Base-by-base conservation (phyloP, 2,329 filamentous ascomycete genomes). In the Cryphonectria nitschkei region DNA sequence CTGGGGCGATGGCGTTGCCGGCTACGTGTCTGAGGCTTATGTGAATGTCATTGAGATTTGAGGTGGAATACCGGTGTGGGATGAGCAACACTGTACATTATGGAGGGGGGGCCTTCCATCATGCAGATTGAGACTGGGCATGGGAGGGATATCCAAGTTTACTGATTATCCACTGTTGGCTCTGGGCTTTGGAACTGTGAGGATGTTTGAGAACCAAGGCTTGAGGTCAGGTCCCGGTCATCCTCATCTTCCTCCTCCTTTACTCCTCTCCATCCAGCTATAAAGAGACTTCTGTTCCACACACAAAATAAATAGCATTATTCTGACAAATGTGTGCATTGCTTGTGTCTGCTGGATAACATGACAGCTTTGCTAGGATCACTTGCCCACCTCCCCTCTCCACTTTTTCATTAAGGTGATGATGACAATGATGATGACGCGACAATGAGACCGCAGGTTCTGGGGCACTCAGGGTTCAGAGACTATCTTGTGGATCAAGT, bases 131-230 rank as follows among this genome's bases (percentile, higher is more conserved):
- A 39, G 58, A 39, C 32, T 19, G 22, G 58, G 32, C 32, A n/a
- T 26, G 32, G 58, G 34, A 61, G 16, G 32, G 32, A 61, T 22
- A 11, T 61, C 16, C 32, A 61, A 34, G 32, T 39, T 39, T 61
- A 11, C 39, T 32, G 16, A 32, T 39, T 11, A 37, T 34, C 16
- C 56, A 29, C 16, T 89, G 89, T 89, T 6, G 89, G 34, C 22
- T 62, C 16, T 41, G 16, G 60, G 37, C 26, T 2, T 60, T 60
- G 56, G 8, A 22, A 11, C n/a, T 19, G n/a, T 7, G 39, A 43
- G 39, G 61, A 64, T 64, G 61, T 22, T 16, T n/a, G 39, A 26
- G 37, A 7, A 3, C 34, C 34, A 13, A 46, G 39, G n/a, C 37
- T 64, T 2, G 29, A 19, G 39, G 39, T 29, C 61, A n/a, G 13